Evolutionary conservation across 306 rosid species (phyloP), one percentile per base, ranked within the genome.

Genomic region (Cucurbita argyrosperma): DNA sequence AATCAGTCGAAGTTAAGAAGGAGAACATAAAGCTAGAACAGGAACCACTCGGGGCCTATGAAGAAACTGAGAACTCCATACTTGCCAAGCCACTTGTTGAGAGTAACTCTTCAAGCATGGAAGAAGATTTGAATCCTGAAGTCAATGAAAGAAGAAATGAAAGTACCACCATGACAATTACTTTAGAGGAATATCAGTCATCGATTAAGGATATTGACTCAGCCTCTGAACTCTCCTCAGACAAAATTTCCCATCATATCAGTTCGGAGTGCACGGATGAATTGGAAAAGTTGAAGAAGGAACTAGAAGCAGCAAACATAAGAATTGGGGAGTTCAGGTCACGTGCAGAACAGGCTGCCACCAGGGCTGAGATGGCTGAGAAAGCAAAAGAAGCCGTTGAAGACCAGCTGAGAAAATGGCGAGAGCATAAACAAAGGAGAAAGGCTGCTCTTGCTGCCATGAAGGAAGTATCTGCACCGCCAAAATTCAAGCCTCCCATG

Each of bases 351-450:
- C 98, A 90, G 63, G 98, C 98, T 30, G 57, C 74, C 0, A 90
- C 88, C 46, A 79, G 96, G 47, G 98, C 96, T 49, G 96, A 90
- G 69, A 73, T 79, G 35, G 93, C 98, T 1, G 96, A 90, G 93
- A 88, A 82, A 76, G 90, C 89, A 16, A 92, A 88, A 75, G 79
- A 80, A 23, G 84, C 78, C 37, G 42, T 90, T 7, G 96, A 92
- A 78, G 89, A 84, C 6, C 86, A 80, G 68, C 67, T 87, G 72
- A 87, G 81, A 82, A 86, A 87, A 76, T 82, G 84, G 37, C 72
- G 77, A 70, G 90, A 87, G 72, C 80, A 87, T 3, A 84, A 75
- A 70, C 85, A 78, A 43, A 85, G 82, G 83, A 88, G 85, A 43
- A 92, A 76, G 70, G 88, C 87, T 82, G 90, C 96, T 72, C 47